Conservation (phyloP, 2,329 filamentous ascomycete genomes). For the Xylaria arbuscula region DNA sequence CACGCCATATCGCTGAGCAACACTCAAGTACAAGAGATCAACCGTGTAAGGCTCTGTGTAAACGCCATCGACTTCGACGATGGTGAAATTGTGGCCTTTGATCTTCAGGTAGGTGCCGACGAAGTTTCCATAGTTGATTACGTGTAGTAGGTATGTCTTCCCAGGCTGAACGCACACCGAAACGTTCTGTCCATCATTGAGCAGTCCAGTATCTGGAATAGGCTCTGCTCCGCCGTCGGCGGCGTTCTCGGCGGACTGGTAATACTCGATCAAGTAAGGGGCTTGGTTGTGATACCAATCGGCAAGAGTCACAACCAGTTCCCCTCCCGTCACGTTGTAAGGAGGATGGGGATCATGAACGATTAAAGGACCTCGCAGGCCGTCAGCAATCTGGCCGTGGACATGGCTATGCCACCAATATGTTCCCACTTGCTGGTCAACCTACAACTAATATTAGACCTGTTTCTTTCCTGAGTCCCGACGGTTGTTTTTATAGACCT, state of each 20-base stretch:
- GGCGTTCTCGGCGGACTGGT: conserved; percentile 30
- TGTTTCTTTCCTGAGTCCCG: conserved; percentile 4
- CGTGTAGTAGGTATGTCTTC: conserved; percentile 31
- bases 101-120: conserved; percentile 31
- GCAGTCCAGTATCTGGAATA: conserved; percentile 26
- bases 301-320: conserved; percentile 26
- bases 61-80: conserved; percentile 35
- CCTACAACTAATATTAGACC: conserved; percentile 18
- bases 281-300: conserved; percentile 34
- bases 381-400: conserved; percentile 34
- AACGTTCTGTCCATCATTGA: conserved; percentile 32
- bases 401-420: conserved; percentile 36
- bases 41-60: conserved; percentile 33
- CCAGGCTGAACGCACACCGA: conserved; percentile 26
- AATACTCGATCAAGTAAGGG: conserved; percentile 33
- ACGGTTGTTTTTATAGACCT: not conserved
- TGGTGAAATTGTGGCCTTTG: conserved; percentile 29
- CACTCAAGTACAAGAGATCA: conserved; percentile 29
- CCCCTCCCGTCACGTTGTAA: conserved; percentile 20
- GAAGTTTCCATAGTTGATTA: conserved; percentile 34
- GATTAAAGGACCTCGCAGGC: conserved; percentile 31
- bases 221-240: conserved; percentile 31
- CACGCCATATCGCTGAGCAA: conserved; percentile 33
- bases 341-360: conserved; percentile 32
- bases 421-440: conserved; percentile 30